Base-by-base conservation (phyloP, 208 protist genomes). In the Trypanosoma scelopori region DNA sequence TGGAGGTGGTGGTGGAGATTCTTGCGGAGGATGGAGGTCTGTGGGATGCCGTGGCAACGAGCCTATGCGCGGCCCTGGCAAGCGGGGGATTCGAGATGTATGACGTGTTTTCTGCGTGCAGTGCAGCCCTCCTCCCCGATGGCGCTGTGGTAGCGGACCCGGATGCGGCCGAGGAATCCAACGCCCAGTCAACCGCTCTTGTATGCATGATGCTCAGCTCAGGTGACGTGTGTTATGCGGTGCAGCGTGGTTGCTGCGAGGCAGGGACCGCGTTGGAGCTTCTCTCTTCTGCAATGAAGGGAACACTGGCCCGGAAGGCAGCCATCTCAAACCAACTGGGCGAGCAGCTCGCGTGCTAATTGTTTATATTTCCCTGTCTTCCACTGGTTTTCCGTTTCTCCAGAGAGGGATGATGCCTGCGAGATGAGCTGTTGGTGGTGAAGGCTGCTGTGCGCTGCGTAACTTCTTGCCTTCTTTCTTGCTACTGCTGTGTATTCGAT, bases 1-100 rank as follows among this genome's bases (percentile, higher is more conserved):
- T 95, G 23, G 85, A 92, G 66, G 79, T 85, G 22, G 69, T 84
- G 22, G 77, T 95, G 47, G 84, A 95, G 41, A 67, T 95, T 16
- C 55, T 93, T 23, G 57, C 77, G 39, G 84, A 90, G 41, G 89
- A 91, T 63, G 89, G 84, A 37, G 76, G 50, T 0, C 23, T 89
- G n/a, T 86, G 77, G 79, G 86, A 91, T 65, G 89, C 89, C 15
- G 78, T 76, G n/a, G 55, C 75, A 16, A 87, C 81, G 0, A 81
- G 84, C 9, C 51, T 92, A 48, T 82, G 81, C n/a, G 71, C 77
- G 35, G 86, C 84, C 2, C 71, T 94, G 25, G 81, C 84, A 2
- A 74, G 65, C 5, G 85, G 80, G 13, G 84, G 84, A 0, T 70
- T 93, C 56, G 83, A 88, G 35, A 77, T 92, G 68, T 84, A 85